These are phyloP conservation scores for Persicaria maculosa DNA, from an alignment of 148 eudicot genomes.

Conservation along the genomic window DNA sequence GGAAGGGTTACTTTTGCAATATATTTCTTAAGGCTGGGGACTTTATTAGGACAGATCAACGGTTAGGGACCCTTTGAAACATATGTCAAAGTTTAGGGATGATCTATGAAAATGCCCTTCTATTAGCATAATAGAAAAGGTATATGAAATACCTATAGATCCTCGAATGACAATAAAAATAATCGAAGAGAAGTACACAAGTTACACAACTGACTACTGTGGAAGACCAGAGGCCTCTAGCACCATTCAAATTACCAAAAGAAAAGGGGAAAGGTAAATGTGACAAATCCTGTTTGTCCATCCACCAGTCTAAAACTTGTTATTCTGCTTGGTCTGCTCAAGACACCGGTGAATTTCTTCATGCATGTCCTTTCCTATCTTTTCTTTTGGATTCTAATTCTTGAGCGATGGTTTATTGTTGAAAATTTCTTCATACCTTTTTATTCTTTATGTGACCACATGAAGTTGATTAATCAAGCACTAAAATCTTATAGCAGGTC, in stretches of 20 bases:
- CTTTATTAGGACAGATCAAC: neutral
- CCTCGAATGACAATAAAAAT: too few relatives aligned
- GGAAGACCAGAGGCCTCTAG: neutral
- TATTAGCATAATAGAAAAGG: neutral
- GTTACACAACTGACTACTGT: neutral
- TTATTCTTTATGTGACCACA: neutral
- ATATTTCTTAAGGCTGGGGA: neutral
- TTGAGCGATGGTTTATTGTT: neutral
- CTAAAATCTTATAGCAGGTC: neutral
- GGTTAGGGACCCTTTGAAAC: neutral
- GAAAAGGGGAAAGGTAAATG: neutral
- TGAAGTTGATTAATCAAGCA: neutral
- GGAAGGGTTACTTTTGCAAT: neutral
- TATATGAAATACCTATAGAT: too few relatives aligned
- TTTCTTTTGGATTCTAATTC: neutral
- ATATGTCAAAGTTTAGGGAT: neutral
- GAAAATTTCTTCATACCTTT: neutral
- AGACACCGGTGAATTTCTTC: neutral
- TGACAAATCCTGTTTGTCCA: neutral
- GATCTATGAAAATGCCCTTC: neutral
- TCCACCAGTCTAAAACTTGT: neutral
- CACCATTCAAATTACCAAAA: neutral
- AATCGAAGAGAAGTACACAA: neutral
- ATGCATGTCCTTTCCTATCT: neutral
- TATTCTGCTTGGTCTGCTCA: neutral